Base-by-base conservation (phyloP, 768 basidiomycete genomes). In the Gloeophyllum trabeum region DNA sequence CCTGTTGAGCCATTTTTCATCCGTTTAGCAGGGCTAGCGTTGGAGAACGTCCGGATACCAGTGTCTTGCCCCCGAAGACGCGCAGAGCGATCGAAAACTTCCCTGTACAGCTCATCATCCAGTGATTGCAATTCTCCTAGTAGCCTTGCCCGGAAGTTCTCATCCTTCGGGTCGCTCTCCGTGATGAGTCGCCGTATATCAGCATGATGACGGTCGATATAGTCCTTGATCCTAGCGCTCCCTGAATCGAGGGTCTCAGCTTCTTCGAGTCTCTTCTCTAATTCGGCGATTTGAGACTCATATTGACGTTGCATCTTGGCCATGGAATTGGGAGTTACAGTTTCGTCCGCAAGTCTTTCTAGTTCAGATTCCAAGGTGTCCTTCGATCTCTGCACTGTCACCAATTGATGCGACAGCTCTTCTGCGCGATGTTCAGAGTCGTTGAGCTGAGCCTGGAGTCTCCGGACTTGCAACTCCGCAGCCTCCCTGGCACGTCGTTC, bases 121-220 rank as follows among this genome's bases (percentile, higher is more conserved):
- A 72, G 69, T 5, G 65, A 57, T 50, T 81, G 70, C 24, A 86
- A 66, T 50, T 85, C 80, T 23, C 67, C 70, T 19, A 85, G 61
- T 4, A 86, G 59, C 14, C 73, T 70, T 18, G 69, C 62, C 39
- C 79, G 76, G 66, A 85, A 79, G 3, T 67, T 61, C 24, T 71
- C 70, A 46, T 83, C 82, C 26, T 69, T 66, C 6, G 78, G 71
- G 7, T 67, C 68, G 39, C 67, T 71, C 35, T 64, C 65, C 61
- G 73, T 65, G 42, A 85, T 72, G 19, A 84, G 63, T n/a, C 73
- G 65, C 4, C 81, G 75, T 32, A 86, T 71, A 46, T 86, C 82
- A n/a, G 71, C 70, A 52, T 83, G 81, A 42, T 84, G 81, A 13
- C 69, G 70, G 49, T 77, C 75, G 23, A 84, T 70, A 36, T 70